phyloP scores from a whole-genome alignment of 139 green algal genomes.

The Coccomyxa sp. region DNA sequence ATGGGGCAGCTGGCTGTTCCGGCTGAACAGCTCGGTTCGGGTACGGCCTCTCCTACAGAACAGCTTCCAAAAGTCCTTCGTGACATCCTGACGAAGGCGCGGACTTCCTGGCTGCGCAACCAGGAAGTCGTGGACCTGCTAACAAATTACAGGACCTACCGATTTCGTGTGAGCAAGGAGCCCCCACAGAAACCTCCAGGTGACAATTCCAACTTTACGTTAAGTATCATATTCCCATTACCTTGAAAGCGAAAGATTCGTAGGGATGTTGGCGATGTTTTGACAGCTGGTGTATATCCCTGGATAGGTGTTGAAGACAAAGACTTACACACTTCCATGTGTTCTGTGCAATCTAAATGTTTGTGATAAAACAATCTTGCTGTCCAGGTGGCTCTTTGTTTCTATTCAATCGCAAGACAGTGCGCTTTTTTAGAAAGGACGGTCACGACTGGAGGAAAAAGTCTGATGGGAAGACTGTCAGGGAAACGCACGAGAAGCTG shows the following conservation, averaged over 20 bases:
- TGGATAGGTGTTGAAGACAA: neutral
- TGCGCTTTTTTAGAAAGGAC: constrained; percentile 68
- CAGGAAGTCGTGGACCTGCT: constrained; percentile 37
- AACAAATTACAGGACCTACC: constrained; percentile 11
- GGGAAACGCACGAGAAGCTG: constrained; percentile 81
- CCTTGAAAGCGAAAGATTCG: neutral
- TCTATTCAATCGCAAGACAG: constrained; percentile 56
- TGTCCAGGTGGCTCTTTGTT: constrained; percentile 58
- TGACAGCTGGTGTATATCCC: neutral
- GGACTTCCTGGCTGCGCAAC: constrained; percentile 37
- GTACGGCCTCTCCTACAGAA: no score
- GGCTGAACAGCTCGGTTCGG: no score
- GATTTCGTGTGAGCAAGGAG: constrained; percentile 15
- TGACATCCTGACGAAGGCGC: neutral
- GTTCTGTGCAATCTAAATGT: neutral
- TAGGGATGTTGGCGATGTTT: no score
- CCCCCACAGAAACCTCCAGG: constrained; percentile 30
- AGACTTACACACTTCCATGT: neutral
- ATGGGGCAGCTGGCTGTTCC: no score
- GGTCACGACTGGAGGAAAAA: constrained; percentile 76
- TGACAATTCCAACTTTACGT: constrained; percentile 2
- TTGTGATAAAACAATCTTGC: no score
- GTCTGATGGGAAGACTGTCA: constrained; percentile 66
- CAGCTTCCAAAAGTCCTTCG: neutral
- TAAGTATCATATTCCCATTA: neutral